Base-by-base conservation (phyloP, 2,329 filamentous ascomycete genomes). In the Leptographium procerum region DNA sequence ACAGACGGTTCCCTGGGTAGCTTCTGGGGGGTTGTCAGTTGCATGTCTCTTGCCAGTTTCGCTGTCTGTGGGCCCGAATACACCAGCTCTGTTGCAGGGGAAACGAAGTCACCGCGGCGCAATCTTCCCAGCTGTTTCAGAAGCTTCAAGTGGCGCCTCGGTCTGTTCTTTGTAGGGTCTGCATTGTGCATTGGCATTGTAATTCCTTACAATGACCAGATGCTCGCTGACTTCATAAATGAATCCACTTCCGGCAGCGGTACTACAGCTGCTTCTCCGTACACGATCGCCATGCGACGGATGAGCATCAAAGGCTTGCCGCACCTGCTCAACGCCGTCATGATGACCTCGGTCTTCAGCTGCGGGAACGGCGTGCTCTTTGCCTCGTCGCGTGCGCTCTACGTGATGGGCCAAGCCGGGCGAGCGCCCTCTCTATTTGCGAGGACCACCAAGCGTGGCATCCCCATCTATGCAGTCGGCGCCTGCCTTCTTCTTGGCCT, bases 101-200 rank as follows among this genome's bases (percentile, higher is more conserved):
- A 85, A 67, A 74, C 81, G 0, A 74, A 81, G 61, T 80, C 82
- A 52, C 82, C 82, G 2, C 77, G 82, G 8, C 69, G 69, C 4
- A 76, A 80, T 47, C 76, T 88, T 66, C 84, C 84, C 4, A 78
- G 76, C 58, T 84, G 84, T 1, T 87, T 79, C 70, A 85, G 85
- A 61, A 82, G 80, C 2, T 82, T 86, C 4, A 86, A 86, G 69
- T 85, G 83, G 69, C 80, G 85, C 34, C 73, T 87, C 55, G 84
- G 78, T 2, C 66, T 78, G 1, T 88, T 88, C 70, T 88, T 87
- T 70, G 77, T 87, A n/a, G 76, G 86, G 4, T 82, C 84, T 11
- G 81, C 82, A 4, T 72, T 89, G 2, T 78, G 76, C 55, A 77
- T 86, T 19, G 83, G 83, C 2, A 80, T 86, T 59, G 67, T 85